Evolutionary conservation across 148 eudicot genomes (phyloP), one percentile per base, ranked within the genome.

Genomic region (Tetragonia tetragonoides): DNA sequence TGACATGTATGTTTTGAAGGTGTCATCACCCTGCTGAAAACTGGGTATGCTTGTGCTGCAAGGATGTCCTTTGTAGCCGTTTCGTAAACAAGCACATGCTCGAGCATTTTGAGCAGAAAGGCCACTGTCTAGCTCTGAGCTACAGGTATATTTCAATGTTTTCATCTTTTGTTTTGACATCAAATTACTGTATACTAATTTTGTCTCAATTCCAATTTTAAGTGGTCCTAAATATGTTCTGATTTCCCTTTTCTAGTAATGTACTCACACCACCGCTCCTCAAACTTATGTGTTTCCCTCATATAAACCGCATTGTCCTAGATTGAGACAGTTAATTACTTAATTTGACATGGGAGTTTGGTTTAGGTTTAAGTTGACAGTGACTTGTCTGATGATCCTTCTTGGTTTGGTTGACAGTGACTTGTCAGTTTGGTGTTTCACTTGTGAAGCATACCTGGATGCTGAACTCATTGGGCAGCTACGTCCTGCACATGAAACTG

Each of bases 341-440:
- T 12, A 54, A 17, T 54, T 54, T 12, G 59, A 17, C 4, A 17
- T 12, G 20, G 20, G 20, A 14, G 14, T 11, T 17, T 11, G 17
- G 20, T 28, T 28, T 28, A 0, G 34, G 34, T 28, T 28, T 28
- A 28, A 28, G 34, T 28, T 28, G 34, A 28, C 34, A 28, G 34
- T 10, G 59, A 17, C 16, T 54, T 40, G 34, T 24, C 24, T 2
- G 20, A 15, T 74, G 41, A 49, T 62, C 2, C 20, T 41, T 59
- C 41, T 14, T n/a, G 16, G 42, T 82, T 73, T 76, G 77, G 49
- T 71, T 71, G 70, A 72, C 88, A 95, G 98, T 75, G 98, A 95
- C 87, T 85, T 95, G 72, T 95, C 98, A 10, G 97, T 95, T 7
- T 95, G 97, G 98, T 95, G 98, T 79, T 95, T 88, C 89, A 79